Evolutionary conservation across 129 eudicot species (phyloP).

Genomic region (Scalesia atractyloides): DNA sequence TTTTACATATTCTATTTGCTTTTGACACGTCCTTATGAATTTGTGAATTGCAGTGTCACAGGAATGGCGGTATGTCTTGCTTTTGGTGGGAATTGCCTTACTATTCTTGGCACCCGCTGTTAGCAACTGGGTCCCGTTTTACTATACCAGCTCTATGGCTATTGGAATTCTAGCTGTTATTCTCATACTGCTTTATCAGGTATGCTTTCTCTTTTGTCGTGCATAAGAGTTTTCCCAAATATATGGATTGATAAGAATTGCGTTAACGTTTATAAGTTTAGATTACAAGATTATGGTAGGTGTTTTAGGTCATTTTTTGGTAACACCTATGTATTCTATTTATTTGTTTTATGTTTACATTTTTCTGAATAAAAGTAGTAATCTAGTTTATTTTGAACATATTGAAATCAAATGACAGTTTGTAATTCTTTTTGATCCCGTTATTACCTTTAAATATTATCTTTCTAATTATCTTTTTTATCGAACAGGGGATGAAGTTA

Average conservation of each 20-base stretch:
- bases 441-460: not conserved
- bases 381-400: not conserved
- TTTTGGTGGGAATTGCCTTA: constrained; percentile 59
- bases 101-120: constrained; percentile 74
- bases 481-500: constrained; percentile 82
- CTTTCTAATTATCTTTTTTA: constrained; percentile 15
- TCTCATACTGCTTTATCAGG: constrained; percentile 87
- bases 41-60: constrained; percentile 61
- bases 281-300: not conserved
- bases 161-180: constrained; percentile 78
- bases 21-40: constrained; percentile 15
- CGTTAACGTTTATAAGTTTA: not conserved
- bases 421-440: not conserved
- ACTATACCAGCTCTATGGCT: constrained; percentile 90
- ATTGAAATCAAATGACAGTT: not conserved
- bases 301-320: not conserved
- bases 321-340: not conserved
- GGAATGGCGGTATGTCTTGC: constrained; percentile 68
- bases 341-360: constrained; percentile 3
- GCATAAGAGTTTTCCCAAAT: not conserved
- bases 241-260: not conserved
- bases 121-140: constrained; percentile 90
- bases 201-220: constrained; percentile 33
- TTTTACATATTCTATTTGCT: not conserved
- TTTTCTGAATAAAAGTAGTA: not conserved